A percentile compares a stretch with the other conserved stretches of the same genome.
phyloP scores from a whole-genome alignment of 2,329 filamentous ascomycete genomes.

The Triangularia verruculosa region DNA sequence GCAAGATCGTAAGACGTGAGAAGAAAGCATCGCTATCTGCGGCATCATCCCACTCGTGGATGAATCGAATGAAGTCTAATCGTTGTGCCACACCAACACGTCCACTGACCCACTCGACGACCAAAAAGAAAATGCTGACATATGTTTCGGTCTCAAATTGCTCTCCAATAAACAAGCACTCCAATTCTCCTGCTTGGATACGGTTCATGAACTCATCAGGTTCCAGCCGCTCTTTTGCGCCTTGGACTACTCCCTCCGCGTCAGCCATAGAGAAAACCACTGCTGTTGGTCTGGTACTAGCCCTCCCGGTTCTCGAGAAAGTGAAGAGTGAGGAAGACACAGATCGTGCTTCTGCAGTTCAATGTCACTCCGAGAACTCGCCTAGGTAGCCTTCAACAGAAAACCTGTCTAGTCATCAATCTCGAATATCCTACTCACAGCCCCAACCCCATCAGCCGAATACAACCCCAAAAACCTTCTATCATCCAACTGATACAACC shows the following conservation, averaged over 20 bases:
- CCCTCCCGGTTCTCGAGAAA: not conserved
- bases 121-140: not conserved
- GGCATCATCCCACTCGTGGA: not conserved
- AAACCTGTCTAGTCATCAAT: too few relatives aligned
- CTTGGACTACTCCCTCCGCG: not conserved
- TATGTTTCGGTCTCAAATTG: not conserved
- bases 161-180: not conserved
- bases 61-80: not conserved
- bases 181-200: not conserved
- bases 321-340: not conserved
- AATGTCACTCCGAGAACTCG: too few relatives aligned
- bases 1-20: not conserved
- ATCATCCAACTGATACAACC: constrained; percentile 24
- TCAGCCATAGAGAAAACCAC: not conserved
- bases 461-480: constrained; percentile 16
- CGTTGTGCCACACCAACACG: not conserved
- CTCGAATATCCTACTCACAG: constrained; percentile 12
- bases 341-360: too few relatives aligned
- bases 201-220: not conserved
- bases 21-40: not conserved
- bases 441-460: constrained; percentile 11
- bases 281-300: not conserved
- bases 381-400: too few relatives aligned
- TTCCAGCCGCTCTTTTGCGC: not conserved
- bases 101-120: not conserved